Evolutionary conservation across 805 yeast genomes (phyloP).

Genomic region (Nakazawaea ambrosiae): DNA sequence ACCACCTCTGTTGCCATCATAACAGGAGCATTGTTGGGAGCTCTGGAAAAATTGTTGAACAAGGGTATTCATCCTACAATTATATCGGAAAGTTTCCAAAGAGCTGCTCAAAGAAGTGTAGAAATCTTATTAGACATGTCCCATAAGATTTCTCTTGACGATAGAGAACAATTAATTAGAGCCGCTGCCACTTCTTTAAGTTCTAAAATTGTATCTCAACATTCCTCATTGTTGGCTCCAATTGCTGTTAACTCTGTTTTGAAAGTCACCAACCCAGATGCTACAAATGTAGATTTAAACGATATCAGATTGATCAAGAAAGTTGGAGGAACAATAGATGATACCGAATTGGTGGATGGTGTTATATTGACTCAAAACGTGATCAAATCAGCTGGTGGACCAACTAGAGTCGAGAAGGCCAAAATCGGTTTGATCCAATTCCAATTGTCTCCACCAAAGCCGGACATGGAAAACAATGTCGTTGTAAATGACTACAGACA

Average conservation of each 20-base stretch:
- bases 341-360: constrained; percentile 88
- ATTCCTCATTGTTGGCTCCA: constrained; percentile 79
- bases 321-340: constrained; percentile 97
- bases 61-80: constrained; percentile 95
- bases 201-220: constrained; percentile 94
- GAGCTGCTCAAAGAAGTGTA: constrained; percentile 78
- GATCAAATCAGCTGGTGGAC: constrained; percentile 89
- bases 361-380: constrained; percentile 90
- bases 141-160: constrained; percentile 67
- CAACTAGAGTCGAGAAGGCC: constrained; percentile 91
- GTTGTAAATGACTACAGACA: constrained; percentile 97
- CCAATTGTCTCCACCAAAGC: constrained; percentile 94
- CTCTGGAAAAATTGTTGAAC: constrained; percentile 84
- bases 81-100: constrained; percentile 88
- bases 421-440: constrained; percentile 84
- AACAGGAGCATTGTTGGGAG: constrained; percentile 90
- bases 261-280: constrained; percentile 55
- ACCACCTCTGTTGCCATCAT: constrained; percentile 95
- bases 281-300: constrained; percentile 72
- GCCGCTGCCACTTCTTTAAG: constrained; percentile 94
- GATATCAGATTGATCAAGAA: constrained; percentile 89
- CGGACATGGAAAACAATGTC: constrained; percentile 95
- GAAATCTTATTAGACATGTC: constrained; percentile 83
- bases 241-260: constrained; percentile 91
- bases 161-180: constrained; percentile 75